Evolutionary conservation across 441 rosid genomes (phyloP), one percentile per base, ranked within the genome.

Genomic region (Pelargonium myrrhifolium): DNA sequence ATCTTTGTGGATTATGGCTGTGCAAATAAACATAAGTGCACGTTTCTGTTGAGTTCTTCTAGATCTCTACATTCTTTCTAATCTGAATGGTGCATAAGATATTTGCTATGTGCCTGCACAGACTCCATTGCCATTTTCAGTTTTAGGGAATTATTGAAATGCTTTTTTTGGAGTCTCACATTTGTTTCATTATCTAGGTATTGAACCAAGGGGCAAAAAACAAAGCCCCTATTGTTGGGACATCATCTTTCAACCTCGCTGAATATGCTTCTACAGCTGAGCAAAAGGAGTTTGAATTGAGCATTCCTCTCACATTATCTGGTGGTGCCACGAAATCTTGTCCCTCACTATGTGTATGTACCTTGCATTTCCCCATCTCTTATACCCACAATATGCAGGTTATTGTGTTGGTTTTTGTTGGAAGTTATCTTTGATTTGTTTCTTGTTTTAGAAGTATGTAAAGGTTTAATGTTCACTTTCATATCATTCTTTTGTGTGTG

Each of bases 201-300:
- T 71, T 64, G 76, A 83, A 82, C 62, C 90, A 80, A 78, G 88
- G 89, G 68, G 74, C 77, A 20, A 90, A 85, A 80, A 83, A 68
- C 74, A 93, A 86, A 81, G 86, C 82, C 64, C 79, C 92, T 55
- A 66, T 79, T 18, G 65, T 89, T 69, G 96, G 97, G 70, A 83
- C 86, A 9, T 80, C 89, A 1, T 67, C 76, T 6, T 53, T 93
- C 70, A 93, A 93, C 77, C 85, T 93, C 28, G 90, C 97, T 37
- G 95, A 90, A 55, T 89, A 79, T 70, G 93, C 92, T 43, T 80
- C 93, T 77, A 71, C 77, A 31, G 80, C 81, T 2, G 97, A 89
- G 66, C 82, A 82, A 72, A 81, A 77, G 65, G 88, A 90, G 62
- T 75, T 90, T 40, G 92, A 93, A 64, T n/a, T 90, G 56, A 86